Evolutionary conservation across 805 yeast species (phyloP), one percentile per base, ranked within the genome.

Genomic region (Lipomyces anomalus): DNA sequence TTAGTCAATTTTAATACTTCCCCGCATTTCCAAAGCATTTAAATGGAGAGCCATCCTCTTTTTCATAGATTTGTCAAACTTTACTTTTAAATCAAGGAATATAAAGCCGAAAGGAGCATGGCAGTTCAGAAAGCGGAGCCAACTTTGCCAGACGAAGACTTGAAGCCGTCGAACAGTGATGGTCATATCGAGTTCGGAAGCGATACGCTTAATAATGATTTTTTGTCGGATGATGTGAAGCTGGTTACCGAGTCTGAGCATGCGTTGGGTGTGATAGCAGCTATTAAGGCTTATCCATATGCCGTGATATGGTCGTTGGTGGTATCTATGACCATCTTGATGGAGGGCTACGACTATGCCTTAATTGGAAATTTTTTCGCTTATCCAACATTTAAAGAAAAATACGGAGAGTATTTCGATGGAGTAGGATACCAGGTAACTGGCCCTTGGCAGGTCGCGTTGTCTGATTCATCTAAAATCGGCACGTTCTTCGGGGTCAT

Each of bases 271-370:
- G 41, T 62, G 3, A 17, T 43, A 21, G 62, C 66, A 39, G 74
- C 70, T 22, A 29, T 72, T 32, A 63, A 56, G 47, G 60, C 62
- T 18, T 69, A 70, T 53, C 74, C 75, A 16, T 63, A 61, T 44
- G 76, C 76, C 4, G 68, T 66, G 4, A 55, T 61, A 42, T 74
- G 77, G 78, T 69, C 76, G 2, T 48, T 71, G 16, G 57, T 72
- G 23, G 57, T 74, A 33, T 69, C 75, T 2, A 53, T 68, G 2
- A 68, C 74, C 24, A 59, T 74, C 48, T 55, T 73, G 40, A 72
- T 72, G 76, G 77, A 71, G 50, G 78, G 77, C 21, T 73, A 70
- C 59, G 78, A 73, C 52, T 58, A 64, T 17, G 61, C 61, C 38
- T 60, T 73, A 35, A 58, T 73, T 40, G 53, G 59, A 28, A 61